Evolutionary conservation across 2,329 filamentous ascomycete genomes (phyloP), one percentile per base, ranked within the genome.

Genomic region (Aspergillus neotritici): DNA sequence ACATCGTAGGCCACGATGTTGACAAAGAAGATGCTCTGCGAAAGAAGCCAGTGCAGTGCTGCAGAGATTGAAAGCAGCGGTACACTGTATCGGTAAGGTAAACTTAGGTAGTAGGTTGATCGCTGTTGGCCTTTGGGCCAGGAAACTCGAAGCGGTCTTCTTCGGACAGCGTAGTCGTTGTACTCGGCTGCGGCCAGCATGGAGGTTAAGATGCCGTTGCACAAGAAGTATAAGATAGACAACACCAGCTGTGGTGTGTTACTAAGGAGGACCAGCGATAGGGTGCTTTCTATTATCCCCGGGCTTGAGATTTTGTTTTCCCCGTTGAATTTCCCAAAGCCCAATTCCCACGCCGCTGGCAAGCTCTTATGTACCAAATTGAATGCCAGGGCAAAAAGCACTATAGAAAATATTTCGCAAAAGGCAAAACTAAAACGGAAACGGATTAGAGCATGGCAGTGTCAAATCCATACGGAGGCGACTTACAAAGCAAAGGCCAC

Each of bases 11-110:
- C 39, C 2, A 48, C 46, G 25, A 68, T 56, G 1, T 60, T 52
- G 1, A 66, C 61, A 6, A 72, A 52, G 50, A 71, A 75, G 3
- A 72, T 47, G 35, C 67, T 66, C 49, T 73, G 69, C 0, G 70
- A 75, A 3, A 72, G 52, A 5, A 75, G 53, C 71, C 70, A 76
- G 44, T 75, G 71, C 30, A 75, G 56, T 0, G 68, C 3, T 0
- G 54, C 58, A 3, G 57, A 65, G 1, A 50, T 44, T 0, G 52
- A 41, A 4, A 66, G 54, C 0, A 74, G 48, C 0, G 71, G 69
- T 3, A 49, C 28, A 4, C 33, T 37, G 15, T 56, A 55, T 16
- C 28, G 40, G 17, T 53, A 63, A 0, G 71, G 71, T 1, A 76
- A 51, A 2, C 61, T 62, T 1, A 76, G 64, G 42, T 63, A 72